A percentile compares a stretch with the other conserved stretches of the same genome.
Conservation (phyloP, 176 grass and related monocot genomes). For the Aegilops umbellulata region DNA sequence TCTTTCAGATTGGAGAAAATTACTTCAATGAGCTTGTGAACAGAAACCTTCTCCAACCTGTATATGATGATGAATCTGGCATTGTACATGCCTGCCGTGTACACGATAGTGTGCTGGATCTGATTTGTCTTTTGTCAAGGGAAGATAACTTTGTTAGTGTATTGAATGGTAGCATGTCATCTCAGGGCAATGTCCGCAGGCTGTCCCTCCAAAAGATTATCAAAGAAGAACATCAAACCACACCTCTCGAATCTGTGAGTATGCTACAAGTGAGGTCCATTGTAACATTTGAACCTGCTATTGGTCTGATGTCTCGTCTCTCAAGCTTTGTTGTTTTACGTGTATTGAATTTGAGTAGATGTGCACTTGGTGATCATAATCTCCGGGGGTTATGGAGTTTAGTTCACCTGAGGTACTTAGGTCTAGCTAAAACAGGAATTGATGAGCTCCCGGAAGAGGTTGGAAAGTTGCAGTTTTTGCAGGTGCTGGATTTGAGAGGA, state of each 20-base stretch:
- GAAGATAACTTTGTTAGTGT: constrained; percentile 2
- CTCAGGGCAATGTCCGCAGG: not conserved
- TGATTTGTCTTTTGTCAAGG: not conserved
- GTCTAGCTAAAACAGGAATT: accelerated
- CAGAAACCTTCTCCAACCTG: not conserved
- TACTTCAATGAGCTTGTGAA: not conserved
- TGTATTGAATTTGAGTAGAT: not conserved
- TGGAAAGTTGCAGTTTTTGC: not conserved
- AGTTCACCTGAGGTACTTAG: not conserved
- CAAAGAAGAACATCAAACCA: not conserved
- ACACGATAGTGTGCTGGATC: constrained; percentile 19
- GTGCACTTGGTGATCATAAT: not conserved
- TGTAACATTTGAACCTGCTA: not conserved
- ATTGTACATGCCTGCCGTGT: not conserved
- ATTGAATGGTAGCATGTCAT: not conserved
- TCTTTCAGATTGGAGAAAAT: not conserved
- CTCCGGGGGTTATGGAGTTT: not conserved
- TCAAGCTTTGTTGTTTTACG: not conserved
- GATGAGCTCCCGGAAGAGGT: not conserved
- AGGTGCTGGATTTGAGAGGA: not conserved
- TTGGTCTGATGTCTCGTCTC: not conserved
- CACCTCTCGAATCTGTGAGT: not conserved
- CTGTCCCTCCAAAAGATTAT: not conserved
- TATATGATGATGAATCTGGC: accelerated
- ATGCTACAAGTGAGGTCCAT: not conserved